Conservation (phyloP, 1,139 yeast genomes). For the Taiozyma sp. region DNA sequence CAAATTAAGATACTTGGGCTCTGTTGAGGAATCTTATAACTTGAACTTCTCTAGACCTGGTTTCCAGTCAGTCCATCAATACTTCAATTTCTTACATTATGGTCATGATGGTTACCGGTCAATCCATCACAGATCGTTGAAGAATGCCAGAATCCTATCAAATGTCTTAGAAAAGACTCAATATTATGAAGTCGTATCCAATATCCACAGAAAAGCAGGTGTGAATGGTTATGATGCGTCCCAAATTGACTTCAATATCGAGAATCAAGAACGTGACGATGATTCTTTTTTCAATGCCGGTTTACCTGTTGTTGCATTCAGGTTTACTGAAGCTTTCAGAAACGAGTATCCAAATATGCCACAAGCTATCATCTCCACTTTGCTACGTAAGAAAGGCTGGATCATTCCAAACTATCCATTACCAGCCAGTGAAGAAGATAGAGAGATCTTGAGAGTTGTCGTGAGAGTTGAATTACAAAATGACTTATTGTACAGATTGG, state of each 20-base stretch:
- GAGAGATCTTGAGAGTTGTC: slow-evolving; percentile 80
- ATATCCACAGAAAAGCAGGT: slow-evolving; percentile 60
- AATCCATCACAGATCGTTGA: slow-evolving; percentile 57
- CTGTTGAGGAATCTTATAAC: slow-evolving; percentile 82
- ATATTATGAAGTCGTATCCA: slow-evolving; percentile 71
- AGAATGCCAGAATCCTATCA: slow-evolving; percentile 68
- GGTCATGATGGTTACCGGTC: slow-evolving; percentile 70
- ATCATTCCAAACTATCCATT: slow-evolving; percentile 88
- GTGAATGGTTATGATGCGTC: slow-evolving; percentile 20
- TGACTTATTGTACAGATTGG: slow-evolving; percentile 67
- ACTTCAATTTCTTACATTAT: slow-evolving; percentile 67
- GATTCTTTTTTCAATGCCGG: slow-evolving; percentile 56
- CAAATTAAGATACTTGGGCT: slow-evolving; percentile 81
- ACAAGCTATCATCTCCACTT: slow-evolving; percentile 69
- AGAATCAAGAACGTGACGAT: slow-evolving; percentile 30
- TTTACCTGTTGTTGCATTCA: slow-evolving; percentile 86
- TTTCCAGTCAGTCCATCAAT: slow-evolving; percentile 84
- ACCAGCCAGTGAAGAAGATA: slow-evolving; percentile 49
- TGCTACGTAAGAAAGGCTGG: slow-evolving; percentile 79
- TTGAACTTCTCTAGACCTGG: slow-evolving; percentile 93
- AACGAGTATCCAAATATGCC: slow-evolving; percentile 74
- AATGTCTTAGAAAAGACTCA: slow-evolving; percentile 59
- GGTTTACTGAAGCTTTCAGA: slow-evolving; percentile 55
- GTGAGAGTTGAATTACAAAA: slow-evolving; percentile 69
- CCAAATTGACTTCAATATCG: slow-evolving; percentile 23